These are phyloP conservation scores for Chytriomyces sp. DNA, from an alignment of 192 early-diverging fungal genomes.

Conservation along the genomic window DNA sequence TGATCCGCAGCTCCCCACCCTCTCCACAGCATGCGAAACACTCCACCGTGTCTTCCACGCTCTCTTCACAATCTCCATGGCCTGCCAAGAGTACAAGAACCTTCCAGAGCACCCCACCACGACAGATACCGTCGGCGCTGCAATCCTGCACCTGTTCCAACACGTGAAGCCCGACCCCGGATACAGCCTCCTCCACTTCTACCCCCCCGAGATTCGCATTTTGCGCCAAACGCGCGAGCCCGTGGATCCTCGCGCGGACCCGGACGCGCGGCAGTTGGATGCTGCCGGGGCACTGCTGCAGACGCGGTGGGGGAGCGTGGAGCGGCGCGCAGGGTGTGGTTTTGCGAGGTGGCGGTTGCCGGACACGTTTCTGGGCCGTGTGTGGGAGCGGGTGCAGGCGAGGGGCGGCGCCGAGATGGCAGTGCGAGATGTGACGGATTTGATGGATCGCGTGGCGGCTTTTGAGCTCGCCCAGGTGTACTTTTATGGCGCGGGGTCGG, in stretches of 20 bases:
- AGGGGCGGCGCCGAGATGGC: too few relatives aligned
- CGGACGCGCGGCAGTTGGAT: neutral
- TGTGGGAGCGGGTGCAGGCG: too few relatives aligned
- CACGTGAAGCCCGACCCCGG: neutral
- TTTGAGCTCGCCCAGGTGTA: neutral
- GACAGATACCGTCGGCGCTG: neutral
- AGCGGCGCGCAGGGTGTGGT: neutral
- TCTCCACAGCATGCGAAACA: neutral
- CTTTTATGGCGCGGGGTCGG: neutral
- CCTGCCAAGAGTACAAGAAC: neutral
- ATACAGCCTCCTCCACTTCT: neutral
- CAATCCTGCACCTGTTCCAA: neutral
- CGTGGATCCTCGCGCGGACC: too few relatives aligned
- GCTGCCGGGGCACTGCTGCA: too few relatives aligned
- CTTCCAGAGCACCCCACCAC: neutral
- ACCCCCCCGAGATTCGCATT: neutral
- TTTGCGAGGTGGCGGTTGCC: neutral
- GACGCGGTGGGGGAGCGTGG: too few relatives aligned
- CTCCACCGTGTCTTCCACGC: neutral
- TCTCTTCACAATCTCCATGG: neutral
- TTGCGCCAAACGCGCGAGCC: too few relatives aligned
- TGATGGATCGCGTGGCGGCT: neutral
- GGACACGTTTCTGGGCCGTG: too few relatives aligned
- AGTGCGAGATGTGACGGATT: neutral
- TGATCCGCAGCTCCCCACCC: neutral